phyloP scores from a whole-genome alignment of 495 filamentous ascomycete species.

The Delitschia confertaspora region DNA sequence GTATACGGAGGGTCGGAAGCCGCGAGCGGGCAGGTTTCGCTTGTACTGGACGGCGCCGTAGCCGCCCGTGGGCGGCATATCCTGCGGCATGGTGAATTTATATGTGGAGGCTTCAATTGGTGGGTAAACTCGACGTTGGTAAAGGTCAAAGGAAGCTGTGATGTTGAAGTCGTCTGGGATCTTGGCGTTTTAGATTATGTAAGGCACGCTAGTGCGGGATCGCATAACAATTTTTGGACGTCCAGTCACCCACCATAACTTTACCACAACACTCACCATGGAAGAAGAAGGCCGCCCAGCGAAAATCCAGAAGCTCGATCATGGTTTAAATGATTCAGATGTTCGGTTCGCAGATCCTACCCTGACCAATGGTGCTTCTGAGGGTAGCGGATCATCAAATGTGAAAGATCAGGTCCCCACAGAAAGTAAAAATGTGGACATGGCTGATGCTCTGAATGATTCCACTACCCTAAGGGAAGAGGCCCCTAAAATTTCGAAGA shows the following conservation, averaged over 20 bases:
- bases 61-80: slow-evolving; percentile 90
- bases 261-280: slow-evolving; percentile 33
- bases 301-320: slow-evolving; percentile 46
- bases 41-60: slow-evolving; percentile 96
- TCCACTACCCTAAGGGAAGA: slow-evolving; percentile 4
- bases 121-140: neutral
- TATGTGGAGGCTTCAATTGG: slow-evolving; percentile 9
- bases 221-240: neutral
- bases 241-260: neutral
- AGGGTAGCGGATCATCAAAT: no score
- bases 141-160: slow-evolving; percentile 6
- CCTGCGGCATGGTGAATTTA: slow-evolving; percentile 57
- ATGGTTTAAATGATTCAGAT: neutral
- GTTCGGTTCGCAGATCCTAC: neutral
- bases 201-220: slow-evolving; percentile 1
- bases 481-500: slow-evolving; percentile 59
- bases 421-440: slow-evolving; percentile 12
- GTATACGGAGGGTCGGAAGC: slow-evolving; percentile 74
- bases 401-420: slow-evolving; percentile 11
- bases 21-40: slow-evolving; percentile 87
- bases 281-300: slow-evolving; percentile 45
- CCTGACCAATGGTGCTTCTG: slow-evolving; percentile 3
- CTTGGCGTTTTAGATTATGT: neutral
- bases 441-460: neutral
- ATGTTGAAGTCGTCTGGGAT: slow-evolving; percentile 4